These are phyloP conservation scores for Exophiala xenobiotica DNA, from an alignment of 2,329 filamentous ascomycete species.

Conservation along the genomic window DNA sequence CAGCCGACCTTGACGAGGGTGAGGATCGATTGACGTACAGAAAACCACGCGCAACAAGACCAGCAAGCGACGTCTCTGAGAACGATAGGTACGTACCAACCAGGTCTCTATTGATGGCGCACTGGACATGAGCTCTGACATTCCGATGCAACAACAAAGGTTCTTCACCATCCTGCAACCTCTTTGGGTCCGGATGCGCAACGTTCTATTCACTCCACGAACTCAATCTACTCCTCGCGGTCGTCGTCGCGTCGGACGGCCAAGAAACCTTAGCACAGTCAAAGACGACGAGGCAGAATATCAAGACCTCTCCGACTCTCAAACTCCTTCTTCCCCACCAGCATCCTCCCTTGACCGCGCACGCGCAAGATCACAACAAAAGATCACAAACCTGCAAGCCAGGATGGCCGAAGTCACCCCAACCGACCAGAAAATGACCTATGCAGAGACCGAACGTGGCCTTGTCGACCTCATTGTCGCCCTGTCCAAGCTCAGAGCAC, in stretches of 20 bases:
- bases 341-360: background rate
- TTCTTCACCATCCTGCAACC: constrained; percentile 17
- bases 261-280: background rate
- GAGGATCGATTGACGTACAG: constrained; percentile 20
- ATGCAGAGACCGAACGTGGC: constrained; percentile 13
- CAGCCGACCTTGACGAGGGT: constrained; percentile 15
- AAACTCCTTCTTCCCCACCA: background rate
- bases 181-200: constrained; percentile 26
- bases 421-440: constrained; percentile 5
- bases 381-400: background rate
- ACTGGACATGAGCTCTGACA: too few relatives aligned
- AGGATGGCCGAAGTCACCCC: background rate
- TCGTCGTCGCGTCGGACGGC: background rate
- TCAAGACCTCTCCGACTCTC: background rate
- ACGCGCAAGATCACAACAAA: background rate
- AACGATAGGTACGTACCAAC: constrained; percentile 9
- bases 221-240: background rate
- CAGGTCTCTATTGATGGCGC: background rate
- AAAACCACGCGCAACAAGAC: background rate
- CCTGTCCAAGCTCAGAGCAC: constrained; percentile 11
- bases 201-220: constrained; percentile 17
- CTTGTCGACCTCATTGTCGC: constrained; percentile 18
- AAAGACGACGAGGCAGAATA: background rate
- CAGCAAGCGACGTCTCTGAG: constrained; percentile 6
- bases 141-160: too few relatives aligned